Evolutionary conservation across 257 asterid genomes (phyloP).

Genomic region (Petrea volubilis): DNA sequence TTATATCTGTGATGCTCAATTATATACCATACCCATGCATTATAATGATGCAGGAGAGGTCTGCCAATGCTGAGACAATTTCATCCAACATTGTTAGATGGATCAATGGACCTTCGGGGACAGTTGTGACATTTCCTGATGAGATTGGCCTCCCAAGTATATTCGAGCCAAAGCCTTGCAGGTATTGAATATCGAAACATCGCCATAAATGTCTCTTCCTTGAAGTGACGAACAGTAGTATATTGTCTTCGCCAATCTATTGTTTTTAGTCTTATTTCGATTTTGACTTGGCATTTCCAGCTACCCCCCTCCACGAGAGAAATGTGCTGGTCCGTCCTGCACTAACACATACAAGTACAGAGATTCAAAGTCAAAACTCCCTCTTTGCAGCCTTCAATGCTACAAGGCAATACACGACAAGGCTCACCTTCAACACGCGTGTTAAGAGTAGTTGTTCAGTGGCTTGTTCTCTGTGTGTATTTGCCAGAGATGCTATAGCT

Average conservation of each 20-base stretch:
- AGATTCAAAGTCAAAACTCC: conserved; percentile 72
- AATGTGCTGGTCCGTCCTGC: conserved; percentile 79
- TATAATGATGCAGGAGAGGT: conserved; percentile 58
- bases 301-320: conserved; percentile 81
- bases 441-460: conserved; percentile 24
- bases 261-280: neutral
- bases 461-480: neutral
- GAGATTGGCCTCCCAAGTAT: conserved; percentile 86
- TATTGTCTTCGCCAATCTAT: neutral
- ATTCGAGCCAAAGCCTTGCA: conserved; percentile 63
- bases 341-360: conserved; percentile 72
- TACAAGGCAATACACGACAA: conserved; percentile 62
- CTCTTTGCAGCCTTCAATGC: conserved; percentile 83
- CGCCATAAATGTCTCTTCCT: no score
- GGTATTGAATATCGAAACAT: conserved; percentile 41
- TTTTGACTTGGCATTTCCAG: conserved; percentile 40
- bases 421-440: conserved; percentile 40
- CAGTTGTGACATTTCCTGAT: conserved; percentile 74
- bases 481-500: neutral
- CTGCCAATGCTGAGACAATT: conserved; percentile 34
- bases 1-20: neutral
- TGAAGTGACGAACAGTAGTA: no score
- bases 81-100: conserved; percentile 69
- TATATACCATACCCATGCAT: neutral
- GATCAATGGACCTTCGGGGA: conserved; percentile 84